These are phyloP conservation scores for Massarina eburnea DNA, from an alignment of 2,329 filamentous ascomycete species.

Conservation along the genomic window DNA sequence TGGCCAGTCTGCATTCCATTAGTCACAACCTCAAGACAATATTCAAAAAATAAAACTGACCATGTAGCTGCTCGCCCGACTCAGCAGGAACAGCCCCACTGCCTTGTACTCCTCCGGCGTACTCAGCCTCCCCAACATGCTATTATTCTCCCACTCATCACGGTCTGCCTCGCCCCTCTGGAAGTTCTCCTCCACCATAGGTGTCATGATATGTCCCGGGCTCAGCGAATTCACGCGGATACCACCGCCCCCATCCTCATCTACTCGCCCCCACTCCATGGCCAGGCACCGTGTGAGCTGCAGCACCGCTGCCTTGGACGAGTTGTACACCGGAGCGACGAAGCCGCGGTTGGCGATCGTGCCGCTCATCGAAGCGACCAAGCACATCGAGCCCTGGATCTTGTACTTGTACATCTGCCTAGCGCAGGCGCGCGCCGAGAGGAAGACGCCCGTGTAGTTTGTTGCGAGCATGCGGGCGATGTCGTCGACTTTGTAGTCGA, in stretches of 20 bases:
- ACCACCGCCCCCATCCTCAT: conserved; percentile 56
- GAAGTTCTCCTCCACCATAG: conserved; percentile 81
- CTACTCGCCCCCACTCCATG: conserved; percentile 60
- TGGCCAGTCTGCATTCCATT: conserved; percentile 26
- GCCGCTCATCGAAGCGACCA: conserved; percentile 65
- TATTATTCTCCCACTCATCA: conserved; percentile 72
- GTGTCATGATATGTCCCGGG: conserved; percentile 75
- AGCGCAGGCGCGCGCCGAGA: conserved; percentile 61
- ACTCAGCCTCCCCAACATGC: conserved; percentile 66
- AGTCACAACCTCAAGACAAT: background rate
- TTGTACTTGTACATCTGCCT: conserved; percentile 63
- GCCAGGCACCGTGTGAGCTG: conserved; percentile 71
- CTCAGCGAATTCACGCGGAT: conserved; percentile 80
- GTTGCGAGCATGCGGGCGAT: conserved; percentile 61
- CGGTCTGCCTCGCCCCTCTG: conserved; percentile 66
- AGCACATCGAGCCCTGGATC: conserved; percentile 58
- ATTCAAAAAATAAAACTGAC: conserved; percentile 9
- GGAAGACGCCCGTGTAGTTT: conserved; percentile 62
- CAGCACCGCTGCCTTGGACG: conserved; percentile 72
- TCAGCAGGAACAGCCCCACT: conserved; percentile 37
- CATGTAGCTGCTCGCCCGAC: conserved; percentile 41
- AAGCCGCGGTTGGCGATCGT: conserved; percentile 63
- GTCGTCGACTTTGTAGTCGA: conserved; percentile 69
- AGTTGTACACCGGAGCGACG: conserved; percentile 69
- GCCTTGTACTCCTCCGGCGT: conserved; percentile 40